Base-by-base conservation (phyloP, 2,329 filamentous ascomycete genomes). In the Lachnellula arida region DNA sequence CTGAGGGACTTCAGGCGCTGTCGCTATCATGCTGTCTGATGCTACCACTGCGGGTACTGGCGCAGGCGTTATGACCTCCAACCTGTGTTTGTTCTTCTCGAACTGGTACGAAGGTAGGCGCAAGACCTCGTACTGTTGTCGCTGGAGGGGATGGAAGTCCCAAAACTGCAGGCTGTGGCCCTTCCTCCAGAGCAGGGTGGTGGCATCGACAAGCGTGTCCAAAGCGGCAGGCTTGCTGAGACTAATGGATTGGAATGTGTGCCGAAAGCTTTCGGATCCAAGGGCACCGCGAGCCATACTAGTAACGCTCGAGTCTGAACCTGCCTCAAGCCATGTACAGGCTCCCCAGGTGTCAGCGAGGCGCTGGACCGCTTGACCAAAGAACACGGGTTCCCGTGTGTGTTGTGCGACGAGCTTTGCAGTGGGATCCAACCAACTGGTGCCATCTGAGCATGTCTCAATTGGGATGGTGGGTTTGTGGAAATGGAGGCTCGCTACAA, bases 321-420 rank as follows among this genome's bases (percentile, higher is more conserved):
- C 70, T 4, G 69, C 70, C 48, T 73, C 71, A 2, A 73, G 57
- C 65, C 65, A 73, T 8, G 63, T 56, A 22, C 61, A 65, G 1
- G 56, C 17, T 0, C 58, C 55, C 7, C 65, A 57, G 3, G 58
- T 54, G 0, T 53, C 19, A 9, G 56, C 54, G 22, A 69, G 53
- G 1, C 68, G 58, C 12, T 60, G 43, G 3, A 69, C 55, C 4
- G 67, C 67, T 2, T 65, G 37, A 5, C 12, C 17, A 44, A 70
- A 70, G 55, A 57, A 67, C 0, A 70, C 68, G 1, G 67, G 61
- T 17, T 61, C 32, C 3, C 67, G 60, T 0, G 60, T 63, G 43
- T 70, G 67, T 15, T 28, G 19, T 17, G 34, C 54, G 14, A 56
- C 51, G 8, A 40, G 28, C 19, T 51, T 12, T 25, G 48, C 25